Conservation (phyloP, 2,329 filamentous ascomycete species). For the Ceratocystis diversiconidia region DNA sequence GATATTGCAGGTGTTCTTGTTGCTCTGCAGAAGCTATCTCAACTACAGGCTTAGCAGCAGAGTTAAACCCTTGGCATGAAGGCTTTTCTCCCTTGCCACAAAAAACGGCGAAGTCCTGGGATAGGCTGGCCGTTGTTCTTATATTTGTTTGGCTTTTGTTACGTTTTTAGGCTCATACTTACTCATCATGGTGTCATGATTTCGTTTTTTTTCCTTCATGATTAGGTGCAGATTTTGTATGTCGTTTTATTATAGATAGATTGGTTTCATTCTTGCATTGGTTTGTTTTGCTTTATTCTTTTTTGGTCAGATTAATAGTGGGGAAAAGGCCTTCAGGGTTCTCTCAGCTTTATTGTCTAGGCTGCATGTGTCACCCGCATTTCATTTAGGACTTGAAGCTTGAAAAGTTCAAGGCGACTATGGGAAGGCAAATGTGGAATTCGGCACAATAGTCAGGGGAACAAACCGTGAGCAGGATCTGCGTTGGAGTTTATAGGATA, state of each 20-base stretch:
- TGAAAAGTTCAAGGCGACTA: neutral
- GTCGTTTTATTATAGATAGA: constrained; percentile 13
- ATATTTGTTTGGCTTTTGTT: neutral
- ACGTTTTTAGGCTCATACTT: neutral
- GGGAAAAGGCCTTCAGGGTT: neutral
- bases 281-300: neutral
- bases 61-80: neutral
- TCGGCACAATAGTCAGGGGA: neutral
- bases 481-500: neutral
- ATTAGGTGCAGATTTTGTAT: neutral
- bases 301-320: neutral
- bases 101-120: neutral
- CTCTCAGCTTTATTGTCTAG: neutral
- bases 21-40: constrained; percentile 31
- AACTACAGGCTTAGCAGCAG: constrained; percentile 19
- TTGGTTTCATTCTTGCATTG: neutral
- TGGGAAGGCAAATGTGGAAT: neutral
- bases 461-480: neutral
- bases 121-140: neutral
- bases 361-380: too few species aligned
- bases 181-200: neutral
- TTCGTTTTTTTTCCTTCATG: neutral
- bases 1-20: constrained; percentile 28
- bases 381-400: too few species aligned
- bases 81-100: neutral